Evolutionary conservation across 2,329 filamentous ascomycete genomes (phyloP).

Genomic region (Monilinia fructigena): DNA sequence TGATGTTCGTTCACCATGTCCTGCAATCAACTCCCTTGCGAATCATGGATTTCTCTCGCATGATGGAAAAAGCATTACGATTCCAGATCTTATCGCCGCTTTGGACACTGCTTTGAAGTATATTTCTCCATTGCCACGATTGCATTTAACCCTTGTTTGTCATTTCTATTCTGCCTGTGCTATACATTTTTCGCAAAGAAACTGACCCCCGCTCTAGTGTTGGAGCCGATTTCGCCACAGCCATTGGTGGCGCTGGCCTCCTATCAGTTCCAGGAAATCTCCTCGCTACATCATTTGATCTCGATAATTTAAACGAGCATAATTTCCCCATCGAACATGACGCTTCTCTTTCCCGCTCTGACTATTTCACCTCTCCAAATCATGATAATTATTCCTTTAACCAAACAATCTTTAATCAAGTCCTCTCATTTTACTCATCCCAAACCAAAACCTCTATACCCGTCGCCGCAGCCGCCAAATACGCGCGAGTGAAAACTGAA

Average conservation of each 20-base stretch:
- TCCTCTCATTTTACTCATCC: neutral
- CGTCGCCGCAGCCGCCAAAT: neutral
- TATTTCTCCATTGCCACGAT: neutral
- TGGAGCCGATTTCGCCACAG: slow-evolving; percentile 36
- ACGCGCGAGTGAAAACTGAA: neutral
- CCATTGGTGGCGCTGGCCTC: slow-evolving; percentile 34
- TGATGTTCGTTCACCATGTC: slow-evolving; percentile 27
- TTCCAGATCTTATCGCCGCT: neutral
- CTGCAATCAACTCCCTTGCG: neutral
- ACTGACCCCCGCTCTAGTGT: slow-evolving; percentile 39
- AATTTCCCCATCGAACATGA: slow-evolving; percentile 44
- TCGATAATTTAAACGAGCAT: slow-evolving; percentile 34
- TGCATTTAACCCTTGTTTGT: too few relatives aligned
- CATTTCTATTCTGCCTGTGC: neutral
- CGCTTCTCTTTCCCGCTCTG: slow-evolving; percentile 39
- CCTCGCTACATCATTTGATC: slow-evolving; percentile 31
- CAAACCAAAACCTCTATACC: neutral
- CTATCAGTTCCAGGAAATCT: slow-evolving; percentile 28
- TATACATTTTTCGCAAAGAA: neutral
- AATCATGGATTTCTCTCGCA: slow-evolving; percentile 41
- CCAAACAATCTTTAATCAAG: slow-evolving; percentile 8
- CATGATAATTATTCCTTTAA: neutral
- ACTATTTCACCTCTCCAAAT: slow-evolving; percentile 34
- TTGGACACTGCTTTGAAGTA: slow-evolving; percentile 10
- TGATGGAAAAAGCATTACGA: slow-evolving; percentile 39